Conservation (phyloP, 2,329 filamentous ascomycete genomes). For the Arthrinium puccinioides region DNA sequence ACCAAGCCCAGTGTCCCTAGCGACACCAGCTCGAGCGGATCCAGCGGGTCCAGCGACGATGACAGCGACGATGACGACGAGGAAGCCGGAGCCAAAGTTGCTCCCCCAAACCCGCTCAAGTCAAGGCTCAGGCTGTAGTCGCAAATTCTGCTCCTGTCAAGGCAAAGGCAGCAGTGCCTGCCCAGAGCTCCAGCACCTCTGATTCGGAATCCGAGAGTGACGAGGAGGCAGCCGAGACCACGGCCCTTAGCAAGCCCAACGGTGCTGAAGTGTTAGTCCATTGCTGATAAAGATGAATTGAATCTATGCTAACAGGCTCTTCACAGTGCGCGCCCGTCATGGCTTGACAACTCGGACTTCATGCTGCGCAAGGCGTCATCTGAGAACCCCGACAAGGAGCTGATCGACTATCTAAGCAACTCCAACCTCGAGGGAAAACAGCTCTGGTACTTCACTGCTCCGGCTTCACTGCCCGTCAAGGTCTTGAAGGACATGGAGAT, state of each 20-base stretch:
- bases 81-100: background rate
- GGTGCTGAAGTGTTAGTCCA: slow-evolving; percentile 11
- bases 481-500: slow-evolving; percentile 59
- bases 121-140: background rate
- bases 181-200: slow-evolving; percentile 3
- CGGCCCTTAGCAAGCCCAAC: slow-evolving; percentile 11
- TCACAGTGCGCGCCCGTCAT: slow-evolving; percentile 21
- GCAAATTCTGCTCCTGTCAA: slow-evolving; percentile 1
- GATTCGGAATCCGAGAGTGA: slow-evolving; percentile 4
- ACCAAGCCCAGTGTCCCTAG: slow-evolving; percentile 2
- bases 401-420: slow-evolving; percentile 48
- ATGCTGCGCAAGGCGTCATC: slow-evolving; percentile 40
- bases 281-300: no score
- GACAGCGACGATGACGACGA: slow-evolving; percentile 29
- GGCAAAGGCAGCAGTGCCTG: slow-evolving; percentile 3
- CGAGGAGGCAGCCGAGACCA: slow-evolving; percentile 5
- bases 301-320: background rate
- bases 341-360: slow-evolving; percentile 45
- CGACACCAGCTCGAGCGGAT: background rate
- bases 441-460: slow-evolving; percentile 74
- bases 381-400: slow-evolving; percentile 35
- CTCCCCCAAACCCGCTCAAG: background rate
- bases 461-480: slow-evolving; percentile 60
- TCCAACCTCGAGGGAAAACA: slow-evolving; percentile 61
- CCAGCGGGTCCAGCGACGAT: background rate